phyloP scores from a whole-genome alignment of 345 rosid genomes.

The Eucalyptus coolabah region DNA sequence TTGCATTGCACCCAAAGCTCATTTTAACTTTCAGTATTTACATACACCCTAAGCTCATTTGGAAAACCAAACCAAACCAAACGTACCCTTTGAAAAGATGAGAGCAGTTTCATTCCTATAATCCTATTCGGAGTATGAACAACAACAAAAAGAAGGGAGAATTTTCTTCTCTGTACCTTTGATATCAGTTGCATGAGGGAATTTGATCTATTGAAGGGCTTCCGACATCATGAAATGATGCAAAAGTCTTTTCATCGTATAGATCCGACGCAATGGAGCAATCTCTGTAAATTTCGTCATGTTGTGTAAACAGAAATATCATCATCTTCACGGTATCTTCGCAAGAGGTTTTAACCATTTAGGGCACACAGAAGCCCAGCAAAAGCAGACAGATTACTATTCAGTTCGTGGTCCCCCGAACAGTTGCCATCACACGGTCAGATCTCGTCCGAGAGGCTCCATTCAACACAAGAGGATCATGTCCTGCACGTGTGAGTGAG shows the following conservation, averaged over 20 bases:
- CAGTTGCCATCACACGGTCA: not conserved
- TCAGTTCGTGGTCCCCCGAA: not conserved
- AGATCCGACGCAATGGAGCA: not conserved
- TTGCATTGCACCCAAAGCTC: too few species aligned
- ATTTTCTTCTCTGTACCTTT: not conserved
- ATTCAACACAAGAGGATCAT: not conserved
- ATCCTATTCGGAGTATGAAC: not conserved
- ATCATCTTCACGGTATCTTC: not conserved
- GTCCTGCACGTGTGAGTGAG: too few species aligned
- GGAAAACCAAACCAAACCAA: too few species aligned
- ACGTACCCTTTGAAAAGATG: not conserved
- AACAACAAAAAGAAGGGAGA: not conserved
- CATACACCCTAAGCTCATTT: too few species aligned
- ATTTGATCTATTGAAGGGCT: not conserved
- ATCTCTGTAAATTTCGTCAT: not conserved
- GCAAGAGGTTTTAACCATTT: not conserved
- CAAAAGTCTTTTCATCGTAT: not conserved
- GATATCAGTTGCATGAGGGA: not conserved
- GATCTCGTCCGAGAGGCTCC: not conserved
- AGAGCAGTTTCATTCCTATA: not conserved
- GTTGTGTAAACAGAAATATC: not conserved
- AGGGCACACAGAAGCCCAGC: not conserved
- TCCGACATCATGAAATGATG: not conserved
- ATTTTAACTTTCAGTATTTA: too few species aligned
- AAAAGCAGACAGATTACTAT: not conserved